phyloP scores from a whole-genome alignment of 176 grass and related monocot genomes.

The Rhynchospora tenuis region DNA sequence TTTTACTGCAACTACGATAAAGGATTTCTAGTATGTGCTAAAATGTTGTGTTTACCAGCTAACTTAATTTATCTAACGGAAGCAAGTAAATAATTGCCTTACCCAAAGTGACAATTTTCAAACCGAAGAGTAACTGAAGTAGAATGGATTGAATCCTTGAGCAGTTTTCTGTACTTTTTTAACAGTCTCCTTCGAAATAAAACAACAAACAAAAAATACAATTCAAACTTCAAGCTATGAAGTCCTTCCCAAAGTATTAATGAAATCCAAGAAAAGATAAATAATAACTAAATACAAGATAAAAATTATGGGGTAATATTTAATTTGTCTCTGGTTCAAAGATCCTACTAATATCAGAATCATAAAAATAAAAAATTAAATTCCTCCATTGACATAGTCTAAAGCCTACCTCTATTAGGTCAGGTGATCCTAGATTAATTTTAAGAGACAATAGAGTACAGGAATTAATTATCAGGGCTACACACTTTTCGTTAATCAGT shows the following conservation, averaged over 20 bases:
- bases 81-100: conserved; percentile 8
- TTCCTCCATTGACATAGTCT: background rate
- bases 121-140: conserved; percentile 10
- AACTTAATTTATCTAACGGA: background rate
- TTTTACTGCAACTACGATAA: background rate
- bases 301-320: background rate
- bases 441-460: background rate
- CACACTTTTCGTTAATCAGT: background rate
- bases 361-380: background rate
- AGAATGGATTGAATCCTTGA: conserved; percentile 12
- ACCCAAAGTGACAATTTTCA: conserved; percentile 12
- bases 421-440: background rate
- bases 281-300: background rate
- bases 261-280: conserved; percentile 4
- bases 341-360: background rate
- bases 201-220: conserved; percentile 26
- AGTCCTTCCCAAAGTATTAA: conserved; percentile 1
- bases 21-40: background rate
- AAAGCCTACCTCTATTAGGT: background rate
- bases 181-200: conserved; percentile 21
- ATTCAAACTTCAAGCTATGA: conserved; percentile 14
- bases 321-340: background rate
- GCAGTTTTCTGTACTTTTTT: conserved; percentile 22
- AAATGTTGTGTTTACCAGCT: background rate
- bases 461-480: background rate